These are phyloP conservation scores for Brachypodium distachyon DNA, from an alignment of 202 grass and related monocot species.

Conservation along the genomic window DNA sequence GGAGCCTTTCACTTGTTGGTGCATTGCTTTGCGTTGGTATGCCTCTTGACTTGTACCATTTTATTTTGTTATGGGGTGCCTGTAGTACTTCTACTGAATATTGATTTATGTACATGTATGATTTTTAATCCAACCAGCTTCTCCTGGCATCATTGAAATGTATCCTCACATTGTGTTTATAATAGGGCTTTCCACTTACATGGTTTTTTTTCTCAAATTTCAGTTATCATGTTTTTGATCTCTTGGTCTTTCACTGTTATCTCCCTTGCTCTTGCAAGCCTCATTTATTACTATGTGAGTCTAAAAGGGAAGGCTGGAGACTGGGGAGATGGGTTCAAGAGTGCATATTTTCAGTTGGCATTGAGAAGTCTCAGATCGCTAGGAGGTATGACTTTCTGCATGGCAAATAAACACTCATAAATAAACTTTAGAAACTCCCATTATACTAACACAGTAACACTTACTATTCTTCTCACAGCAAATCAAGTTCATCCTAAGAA, in stretches of 20 bases:
- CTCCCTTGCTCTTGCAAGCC: slow-evolving; percentile 87
- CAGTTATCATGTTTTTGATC: slow-evolving; percentile 99
- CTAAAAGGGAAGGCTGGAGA: slow-evolving; percentile 96
- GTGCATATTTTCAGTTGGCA: slow-evolving; percentile 96
- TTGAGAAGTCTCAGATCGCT: slow-evolving; percentile 85
- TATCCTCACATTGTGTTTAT: not conserved
- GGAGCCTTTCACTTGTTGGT: slow-evolving; percentile 95
- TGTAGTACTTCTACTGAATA: not conserved
- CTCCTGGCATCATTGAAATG: slow-evolving; percentile 10
- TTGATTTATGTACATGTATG: not conserved
- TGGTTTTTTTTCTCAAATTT: slow-evolving; percentile 23
- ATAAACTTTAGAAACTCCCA: not conserved
- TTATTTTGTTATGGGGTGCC: not conserved
- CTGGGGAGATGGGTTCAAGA: slow-evolving; percentile 99
- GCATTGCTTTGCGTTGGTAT: slow-evolving; percentile 92
- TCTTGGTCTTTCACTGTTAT: slow-evolving; percentile 97
- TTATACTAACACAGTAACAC: slow-evolving; percentile 9
- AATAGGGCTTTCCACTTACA: slow-evolving; percentile 4
- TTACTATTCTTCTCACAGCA: slow-evolving; percentile 40
- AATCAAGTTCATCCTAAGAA: slow-evolving; percentile 99
- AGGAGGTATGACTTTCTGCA: slow-evolving; percentile 56
- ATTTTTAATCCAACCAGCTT: too few relatives aligned
- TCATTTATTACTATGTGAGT: slow-evolving; percentile 99
- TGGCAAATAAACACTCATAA: slow-evolving; percentile 3
- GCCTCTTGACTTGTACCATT: slow-evolving; percentile 7